Evolutionary conservation across 441 rosid genomes (phyloP).

Genomic region (Breynia disticha): DNA sequence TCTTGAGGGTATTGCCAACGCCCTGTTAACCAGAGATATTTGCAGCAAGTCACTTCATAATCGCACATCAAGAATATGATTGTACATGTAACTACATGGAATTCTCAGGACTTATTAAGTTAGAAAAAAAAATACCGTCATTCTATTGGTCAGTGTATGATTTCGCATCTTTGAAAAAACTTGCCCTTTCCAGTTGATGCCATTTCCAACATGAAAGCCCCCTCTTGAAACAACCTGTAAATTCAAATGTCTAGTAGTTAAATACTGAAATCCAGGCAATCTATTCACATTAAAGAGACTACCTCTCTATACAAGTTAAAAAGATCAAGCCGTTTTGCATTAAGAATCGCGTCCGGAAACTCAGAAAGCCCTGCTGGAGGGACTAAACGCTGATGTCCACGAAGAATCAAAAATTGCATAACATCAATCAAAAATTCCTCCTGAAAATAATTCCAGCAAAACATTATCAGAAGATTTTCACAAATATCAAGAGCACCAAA

Average conservation of each 20-base stretch:
- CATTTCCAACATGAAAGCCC: slow-evolving; percentile 96
- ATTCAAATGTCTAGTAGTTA: slow-evolving; percentile 2
- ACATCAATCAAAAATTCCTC: slow-evolving; percentile 95
- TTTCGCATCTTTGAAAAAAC: slow-evolving; percentile 99
- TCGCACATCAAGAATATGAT: background rate
- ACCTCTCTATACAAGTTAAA: slow-evolving; percentile 98
- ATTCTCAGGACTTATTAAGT: background rate
- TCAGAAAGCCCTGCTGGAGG: slow-evolving; percentile 90
- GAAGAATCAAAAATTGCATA: slow-evolving; percentile 81
- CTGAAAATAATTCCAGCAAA: slow-evolving; percentile 23
- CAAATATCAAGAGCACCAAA: too few relatives aligned
- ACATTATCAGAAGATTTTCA: too few relatives aligned
- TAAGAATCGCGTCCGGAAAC: slow-evolving; percentile 94
- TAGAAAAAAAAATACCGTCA: slow-evolving; percentile 58
- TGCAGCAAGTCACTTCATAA: background rate
- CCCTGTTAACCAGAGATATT: slow-evolving; percentile 36
- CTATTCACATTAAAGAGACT: slow-evolving; percentile 15
- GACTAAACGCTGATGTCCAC: slow-evolving; percentile 91
- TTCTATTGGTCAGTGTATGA: slow-evolving; percentile 92
- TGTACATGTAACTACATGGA: background rate
- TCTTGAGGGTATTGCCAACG: slow-evolving; percentile 89
- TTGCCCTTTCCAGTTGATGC: slow-evolving; percentile 99
- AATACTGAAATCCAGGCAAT: slow-evolving; percentile 9
- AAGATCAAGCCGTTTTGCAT: slow-evolving; percentile 92
- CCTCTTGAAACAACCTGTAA: slow-evolving; percentile 94